phyloP scores from a whole-genome alignment of 139 green algal genomes.

The Desmodesmus armatus region DNA sequence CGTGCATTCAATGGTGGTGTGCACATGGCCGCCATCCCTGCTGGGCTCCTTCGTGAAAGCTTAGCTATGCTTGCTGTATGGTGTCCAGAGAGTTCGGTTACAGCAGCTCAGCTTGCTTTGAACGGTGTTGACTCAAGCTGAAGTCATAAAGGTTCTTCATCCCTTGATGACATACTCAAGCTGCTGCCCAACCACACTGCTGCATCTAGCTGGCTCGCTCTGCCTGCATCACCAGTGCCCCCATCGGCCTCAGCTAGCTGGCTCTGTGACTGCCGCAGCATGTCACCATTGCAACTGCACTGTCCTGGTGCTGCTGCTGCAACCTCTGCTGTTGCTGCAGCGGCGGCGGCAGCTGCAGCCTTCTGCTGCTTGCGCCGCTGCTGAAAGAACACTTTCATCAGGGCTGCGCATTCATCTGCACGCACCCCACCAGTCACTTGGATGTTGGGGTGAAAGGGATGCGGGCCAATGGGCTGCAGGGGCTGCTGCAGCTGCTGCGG shows the following conservation, averaged over 20 bases:
- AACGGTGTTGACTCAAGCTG: background rate
- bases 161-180: background rate
- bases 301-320: background rate
- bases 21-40: too few species aligned
- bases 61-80: too few species aligned
- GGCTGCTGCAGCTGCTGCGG: background rate
- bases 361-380: conserved; percentile 18
- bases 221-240: too few species aligned
- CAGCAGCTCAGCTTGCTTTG: background rate
- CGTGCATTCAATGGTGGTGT: too few species aligned
- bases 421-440: conserved; percentile 71
- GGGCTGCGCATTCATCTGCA: conserved; percentile 64
- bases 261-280: conserved; percentile 21
- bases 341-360: background rate
- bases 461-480: conserved; percentile 20
- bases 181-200: background rate
- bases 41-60: too few species aligned
- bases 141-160: too few species aligned
- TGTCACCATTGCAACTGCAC: background rate
- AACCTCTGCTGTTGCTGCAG: background rate
- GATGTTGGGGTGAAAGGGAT: conserved; percentile 78
- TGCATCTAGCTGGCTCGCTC: too few species aligned
- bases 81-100: too few species aligned
- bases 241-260: too few species aligned
- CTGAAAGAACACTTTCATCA: conserved; percentile 28